Percentiles rank a stretch among this genome's conserved stretches.
Evolutionary conservation across 2,329 filamentous ascomycete species (phyloP).

Genomic region (Reticulascus tulasneorum): DNA sequence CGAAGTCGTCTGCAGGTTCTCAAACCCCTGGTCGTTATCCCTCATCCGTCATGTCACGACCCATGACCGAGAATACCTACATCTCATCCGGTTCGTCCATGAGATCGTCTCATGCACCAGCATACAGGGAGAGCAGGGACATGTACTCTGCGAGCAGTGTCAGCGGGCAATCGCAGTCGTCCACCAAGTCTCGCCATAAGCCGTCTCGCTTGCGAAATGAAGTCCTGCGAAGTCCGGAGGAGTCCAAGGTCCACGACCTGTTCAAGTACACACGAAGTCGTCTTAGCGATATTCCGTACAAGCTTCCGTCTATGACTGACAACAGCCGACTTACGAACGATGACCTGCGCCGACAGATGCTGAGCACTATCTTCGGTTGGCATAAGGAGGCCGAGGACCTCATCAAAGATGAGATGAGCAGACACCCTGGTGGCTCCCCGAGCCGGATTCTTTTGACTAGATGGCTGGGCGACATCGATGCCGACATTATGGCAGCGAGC

Average conservation of each 20-base stretch:
- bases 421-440: slow-evolving; percentile 69
- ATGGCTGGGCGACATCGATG: slow-evolving; percentile 84
- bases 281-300: slow-evolving; percentile 78
- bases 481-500: slow-evolving; percentile 74
- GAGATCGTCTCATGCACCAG: slow-evolving; percentile 29
- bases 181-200: slow-evolving; percentile 39
- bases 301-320: slow-evolving; percentile 58
- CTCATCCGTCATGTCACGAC: slow-evolving; percentile 48
- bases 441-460: slow-evolving; percentile 80
- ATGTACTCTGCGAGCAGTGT: slow-evolving; percentile 52
- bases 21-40: slow-evolving; percentile 46
- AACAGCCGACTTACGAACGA: slow-evolving; percentile 65
- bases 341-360: slow-evolving; percentile 83
- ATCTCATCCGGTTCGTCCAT: slow-evolving; percentile 64
- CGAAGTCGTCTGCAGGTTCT: slow-evolving; percentile 52
- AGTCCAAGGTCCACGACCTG: slow-evolving; percentile 68
- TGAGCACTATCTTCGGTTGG: slow-evolving; percentile 94
- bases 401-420: slow-evolving; percentile 77
- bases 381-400: slow-evolving; percentile 77
- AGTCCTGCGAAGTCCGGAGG: slow-evolving; percentile 72
- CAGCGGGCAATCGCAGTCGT: slow-evolving; percentile 41
- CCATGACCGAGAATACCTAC: slow-evolving; percentile 60
- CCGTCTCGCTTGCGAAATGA: slow-evolving; percentile 77
- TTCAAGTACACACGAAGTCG: slow-evolving; percentile 83
- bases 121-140: slow-evolving; percentile 38